Percentiles rank a stretch among this genome's conserved stretches.
phyloP scores from a whole-genome alignment of 768 basidiomycete genomes.

The Suillus fuscotomentosus region DNA sequence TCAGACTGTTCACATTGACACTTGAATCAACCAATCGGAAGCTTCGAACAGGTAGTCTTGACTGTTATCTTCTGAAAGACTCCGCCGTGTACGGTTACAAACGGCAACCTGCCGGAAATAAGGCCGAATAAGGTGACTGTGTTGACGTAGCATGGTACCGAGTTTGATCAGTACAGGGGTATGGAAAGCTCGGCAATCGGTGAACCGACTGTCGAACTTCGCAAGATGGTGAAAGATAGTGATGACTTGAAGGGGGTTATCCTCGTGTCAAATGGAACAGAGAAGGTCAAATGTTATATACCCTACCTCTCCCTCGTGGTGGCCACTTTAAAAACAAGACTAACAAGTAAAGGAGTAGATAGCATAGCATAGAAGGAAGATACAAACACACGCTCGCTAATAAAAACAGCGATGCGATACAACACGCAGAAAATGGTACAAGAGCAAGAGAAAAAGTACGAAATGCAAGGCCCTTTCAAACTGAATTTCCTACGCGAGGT shows the following conservation, averaged over 20 bases:
- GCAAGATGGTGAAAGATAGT: not conserved
- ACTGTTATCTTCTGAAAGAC: not conserved
- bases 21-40: not conserved
- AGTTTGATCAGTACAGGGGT: not conserved
- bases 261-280: not conserved
- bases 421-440: not conserved
- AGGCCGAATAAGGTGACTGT: not conserved
- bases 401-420: not conserved
- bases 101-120: not conserved
- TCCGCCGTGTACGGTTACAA: not conserved
- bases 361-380: not conserved
- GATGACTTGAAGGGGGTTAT: not conserved
- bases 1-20: not conserved
- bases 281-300: not conserved
- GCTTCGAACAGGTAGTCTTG: not conserved
- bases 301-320: not conserved
- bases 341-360: not conserved
- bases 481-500: not conserved
- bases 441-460: not conserved
- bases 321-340: not conserved
- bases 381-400: not conserved
- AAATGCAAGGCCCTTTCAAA: not conserved
- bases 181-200: not conserved
- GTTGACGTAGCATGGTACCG: not conserved
- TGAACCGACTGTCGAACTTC: not conserved